These are phyloP conservation scores for Thraustotheca clavata DNA, from an alignment of 352 stramenopile species.

Conservation along the genomic window DNA sequence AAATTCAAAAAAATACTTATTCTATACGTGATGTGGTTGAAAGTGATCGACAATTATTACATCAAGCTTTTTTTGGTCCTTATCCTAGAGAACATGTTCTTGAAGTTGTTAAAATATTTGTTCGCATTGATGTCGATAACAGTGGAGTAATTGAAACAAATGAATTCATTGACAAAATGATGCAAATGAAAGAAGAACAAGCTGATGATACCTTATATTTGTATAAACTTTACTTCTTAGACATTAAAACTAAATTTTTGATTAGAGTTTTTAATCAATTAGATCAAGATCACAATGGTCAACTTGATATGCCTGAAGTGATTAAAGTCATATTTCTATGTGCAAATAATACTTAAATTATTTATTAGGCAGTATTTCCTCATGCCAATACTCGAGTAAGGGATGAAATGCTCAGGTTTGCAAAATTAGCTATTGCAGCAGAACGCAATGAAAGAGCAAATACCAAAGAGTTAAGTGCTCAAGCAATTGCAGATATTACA, in stretches of 20 bases:
- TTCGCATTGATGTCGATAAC: slow-evolving; percentile 57
- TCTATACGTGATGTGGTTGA: not conserved
- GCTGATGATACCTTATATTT: slow-evolving; percentile 50
- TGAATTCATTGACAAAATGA: slow-evolving; percentile 49
- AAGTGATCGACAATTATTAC: slow-evolving; percentile 38
- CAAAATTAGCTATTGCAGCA: slow-evolving; percentile 37
- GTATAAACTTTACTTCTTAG: not conserved
- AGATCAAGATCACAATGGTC: slow-evolving; percentile 62
- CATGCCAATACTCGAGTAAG: slow-evolving; percentile 33
- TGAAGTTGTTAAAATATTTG: slow-evolving; percentile 65
- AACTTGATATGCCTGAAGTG: slow-evolving; percentile 55
- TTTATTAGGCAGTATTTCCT: slow-evolving; percentile 49
- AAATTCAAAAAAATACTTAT: too few relatives aligned
- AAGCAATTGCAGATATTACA: slow-evolving; percentile 51
- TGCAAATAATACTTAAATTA: slow-evolving; percentile 8
- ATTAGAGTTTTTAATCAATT: slow-evolving; percentile 69
- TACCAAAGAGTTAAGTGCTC: slow-evolving; percentile 42
- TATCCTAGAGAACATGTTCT: slow-evolving; percentile 61
- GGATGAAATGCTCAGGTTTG: slow-evolving; percentile 50
- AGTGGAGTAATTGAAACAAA: slow-evolving; percentile 54
- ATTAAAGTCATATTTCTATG: not conserved
- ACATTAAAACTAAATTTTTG: not conserved
- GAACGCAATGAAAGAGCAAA: slow-evolving; percentile 41
- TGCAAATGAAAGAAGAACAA: slow-evolving; percentile 47
- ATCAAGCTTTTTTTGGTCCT: slow-evolving; percentile 48